Percentiles rank a stretch among this genome's conserved stretches.
Evolutionary conservation across 169 alveolate genomes (phyloP).

Genomic region (Eimeria acervulina): DNA sequence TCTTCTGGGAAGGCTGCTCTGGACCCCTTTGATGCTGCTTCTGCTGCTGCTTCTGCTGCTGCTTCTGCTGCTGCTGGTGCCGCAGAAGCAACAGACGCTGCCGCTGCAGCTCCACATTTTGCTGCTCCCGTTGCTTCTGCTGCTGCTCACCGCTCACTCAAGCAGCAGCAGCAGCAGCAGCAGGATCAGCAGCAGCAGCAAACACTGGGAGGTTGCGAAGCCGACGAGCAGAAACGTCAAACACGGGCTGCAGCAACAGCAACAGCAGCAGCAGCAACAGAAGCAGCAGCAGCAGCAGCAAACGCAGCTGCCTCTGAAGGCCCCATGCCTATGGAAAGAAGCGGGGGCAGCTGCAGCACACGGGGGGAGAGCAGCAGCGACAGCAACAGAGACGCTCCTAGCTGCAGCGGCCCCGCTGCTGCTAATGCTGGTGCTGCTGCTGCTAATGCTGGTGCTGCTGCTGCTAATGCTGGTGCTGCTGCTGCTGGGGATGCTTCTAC

Average conservation of each 20-base stretch:
- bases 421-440: not conserved
- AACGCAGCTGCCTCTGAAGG: not conserved
- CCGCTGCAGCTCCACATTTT: not conserved
- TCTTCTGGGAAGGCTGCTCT: not conserved
- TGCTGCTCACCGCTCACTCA: not conserved
- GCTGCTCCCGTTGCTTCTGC: not conserved
- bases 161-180: not conserved
- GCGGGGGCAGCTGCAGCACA: not conserved
- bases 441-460: too few relatives aligned
- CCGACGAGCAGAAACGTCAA: not conserved
- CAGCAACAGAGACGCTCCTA: not conserved
- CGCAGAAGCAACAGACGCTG: not conserved
- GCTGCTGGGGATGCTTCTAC: too few relatives aligned
- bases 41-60: not conserved
- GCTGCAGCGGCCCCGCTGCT: not conserved
- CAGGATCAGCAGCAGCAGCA: not conserved
- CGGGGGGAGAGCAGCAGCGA: slow-evolving; percentile 1
- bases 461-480: too few relatives aligned
- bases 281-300: not conserved
- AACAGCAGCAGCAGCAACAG: too few relatives aligned
- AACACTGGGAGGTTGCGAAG: not conserved
- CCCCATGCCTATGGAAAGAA: not conserved
- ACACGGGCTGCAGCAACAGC: too few relatives aligned
- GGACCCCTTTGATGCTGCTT: not conserved
- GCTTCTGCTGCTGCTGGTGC: not conserved